Base-by-base conservation (phyloP, 2,329 filamentous ascomycete species). In the Fusarium pseudonygamai region DNA sequence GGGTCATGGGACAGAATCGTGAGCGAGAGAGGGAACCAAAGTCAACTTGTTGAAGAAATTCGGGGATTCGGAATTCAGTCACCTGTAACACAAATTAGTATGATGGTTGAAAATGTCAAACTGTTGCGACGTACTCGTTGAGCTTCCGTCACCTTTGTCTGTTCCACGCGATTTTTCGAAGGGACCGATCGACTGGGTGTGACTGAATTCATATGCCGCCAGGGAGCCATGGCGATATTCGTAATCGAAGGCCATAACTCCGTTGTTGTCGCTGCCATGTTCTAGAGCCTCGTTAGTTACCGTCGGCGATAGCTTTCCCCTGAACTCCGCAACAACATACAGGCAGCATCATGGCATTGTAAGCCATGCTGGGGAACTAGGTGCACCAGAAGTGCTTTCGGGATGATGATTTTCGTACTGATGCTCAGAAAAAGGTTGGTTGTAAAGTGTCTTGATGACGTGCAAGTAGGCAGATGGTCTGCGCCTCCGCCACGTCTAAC, bases 241-340 rank as follows among this genome's bases (percentile, higher is more conserved):
- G 81, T 79, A 69, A 87, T 80, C 49, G 85, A 86, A 60, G 85
- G 85, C 83, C 84, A 84, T 60, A 86, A 73, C 42, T 85, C 85
- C 56, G 84, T 78, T 13, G 83, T 82, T 67, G 81, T 83, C 55
- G 83, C 83, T 70, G 83, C 83, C 76, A 86, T 80, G 73, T 80
- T 83, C 83, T 84, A 39, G 46, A 60, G 34, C 56, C 45, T 66
- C 42, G 72, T 79, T 63, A 79, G 77, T 71, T 28, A 24, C 71
- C 36, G 13, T 60, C 72, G 40, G 46, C 43, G 53, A 62, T 59
- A 57, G 28, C 47, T 46, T 26, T 42, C 50, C 42, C 47, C 47
- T 32, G 50, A 49, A 34, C 50, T 59, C 64, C 59, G 59, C 43
- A 43, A 34, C 40, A 45, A 52, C 78, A 47, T 77, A 81, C 79